Base-by-base conservation (phyloP, 768 basidiomycete genomes). In the Paxillus involutus region DNA sequence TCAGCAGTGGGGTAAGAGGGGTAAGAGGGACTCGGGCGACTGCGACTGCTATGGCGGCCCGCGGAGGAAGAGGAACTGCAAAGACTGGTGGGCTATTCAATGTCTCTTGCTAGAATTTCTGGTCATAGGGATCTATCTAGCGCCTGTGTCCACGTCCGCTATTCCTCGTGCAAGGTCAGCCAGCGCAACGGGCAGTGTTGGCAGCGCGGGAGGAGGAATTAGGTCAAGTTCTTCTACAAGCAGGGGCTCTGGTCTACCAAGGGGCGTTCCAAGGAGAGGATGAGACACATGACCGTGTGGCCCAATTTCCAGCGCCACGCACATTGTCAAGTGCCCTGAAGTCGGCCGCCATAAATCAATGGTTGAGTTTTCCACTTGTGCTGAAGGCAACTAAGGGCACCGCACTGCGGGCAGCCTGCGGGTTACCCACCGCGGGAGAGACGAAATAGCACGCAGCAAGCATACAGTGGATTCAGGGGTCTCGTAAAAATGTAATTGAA, bases 11-110 rank as follows among this genome's bases (percentile, higher is more conserved):
- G 14, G 80, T 89, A 3, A 71, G 86, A 62, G 89, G 89, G 8
- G 84, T 89, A 30, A 79, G 87, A 50, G 89, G 88, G 3, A 92
- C 84, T 6, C 77, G 84, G 42, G 86, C 83, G 2, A 87, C 82
- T 12, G 66, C 82, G 75, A 79, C 67, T 12, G 70, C 68, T 11
- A 70, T 63, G 62, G 70, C 69, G 3, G 61, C 68, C 24, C 69
- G 75, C 80, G 83, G 53, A 81, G 77, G 36, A 67, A 73, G 57
- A 73, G 77, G 60, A 75, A 63, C 26, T 60, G 58, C 74, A 29
- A 73, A 70, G 56, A 62, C 69, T 63, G 74, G 80, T 80, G 63
- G 33, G 70, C 47, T 11, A 40, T 44, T 35, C 24, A 16, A 47
- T 40, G 9, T 26, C 26, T 14, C 29, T 26, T 48, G 39, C 26